Evolutionary conservation across 2,329 filamentous ascomycete genomes (phyloP).

Genomic region (Calonectria hongkongensis): DNA sequence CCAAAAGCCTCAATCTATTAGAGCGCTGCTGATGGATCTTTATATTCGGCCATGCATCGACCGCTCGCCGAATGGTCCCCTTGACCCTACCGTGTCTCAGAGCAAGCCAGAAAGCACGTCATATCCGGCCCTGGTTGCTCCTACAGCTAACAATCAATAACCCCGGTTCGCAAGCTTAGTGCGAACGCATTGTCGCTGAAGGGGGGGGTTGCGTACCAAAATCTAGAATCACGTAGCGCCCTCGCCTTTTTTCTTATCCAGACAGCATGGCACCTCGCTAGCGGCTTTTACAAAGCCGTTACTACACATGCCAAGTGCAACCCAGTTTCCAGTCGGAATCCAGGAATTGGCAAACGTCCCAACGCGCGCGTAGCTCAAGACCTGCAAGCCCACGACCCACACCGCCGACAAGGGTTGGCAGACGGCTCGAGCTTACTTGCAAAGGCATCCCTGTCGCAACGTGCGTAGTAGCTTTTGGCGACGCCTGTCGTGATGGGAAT

Average conservation of each 20-base stretch:
- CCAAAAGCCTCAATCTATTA: conserved; percentile 16
- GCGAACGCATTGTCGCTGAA: conserved; percentile 29
- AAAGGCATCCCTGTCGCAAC: conserved; percentile 29
- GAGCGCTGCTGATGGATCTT: conserved; percentile 42
- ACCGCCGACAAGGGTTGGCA: conserved; percentile 17
- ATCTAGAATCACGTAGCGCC: conserved; percentile 33
- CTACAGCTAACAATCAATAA: conserved; percentile 27
- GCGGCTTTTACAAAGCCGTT: conserved; percentile 7
- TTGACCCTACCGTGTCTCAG: conserved; percentile 19
- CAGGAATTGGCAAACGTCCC: conserved; percentile 8
- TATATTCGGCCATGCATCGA: conserved; percentile 41
- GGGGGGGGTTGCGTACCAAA: conserved; percentile 20
- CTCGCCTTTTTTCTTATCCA: conserved; percentile 2
- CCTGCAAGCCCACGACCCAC: conserved; percentile 21
- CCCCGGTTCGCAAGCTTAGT: conserved; percentile 28
- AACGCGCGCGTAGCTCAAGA: conserved; percentile 21
- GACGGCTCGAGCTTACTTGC: conserved; percentile 19
- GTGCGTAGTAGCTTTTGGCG: conserved; percentile 25
- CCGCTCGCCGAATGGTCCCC: conserved; percentile 15
- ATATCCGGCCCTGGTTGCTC: conserved; percentile 30
- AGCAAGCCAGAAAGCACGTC: conserved; percentile 33
- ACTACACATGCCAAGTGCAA: conserved; percentile 22
- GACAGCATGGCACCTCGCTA: conserved; percentile 8
- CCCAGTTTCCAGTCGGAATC: conserved; percentile 2
- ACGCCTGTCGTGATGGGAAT: conserved; percentile 38